phyloP scores from a whole-genome alignment of 352 stramenopile genomes.

The Globisporangium parvum region DNA sequence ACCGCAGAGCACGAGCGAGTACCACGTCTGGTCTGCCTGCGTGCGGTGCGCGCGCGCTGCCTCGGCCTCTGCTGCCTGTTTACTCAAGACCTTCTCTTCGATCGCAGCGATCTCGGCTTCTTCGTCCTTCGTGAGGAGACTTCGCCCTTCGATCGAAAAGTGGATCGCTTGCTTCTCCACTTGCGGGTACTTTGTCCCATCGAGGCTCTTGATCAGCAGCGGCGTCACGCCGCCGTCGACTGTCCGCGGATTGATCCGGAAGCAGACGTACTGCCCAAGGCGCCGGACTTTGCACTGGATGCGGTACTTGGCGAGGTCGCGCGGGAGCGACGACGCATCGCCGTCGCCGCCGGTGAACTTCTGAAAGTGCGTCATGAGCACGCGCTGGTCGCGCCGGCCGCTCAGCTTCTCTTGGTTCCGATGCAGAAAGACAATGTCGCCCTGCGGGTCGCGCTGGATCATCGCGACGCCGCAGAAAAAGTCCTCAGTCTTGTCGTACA shows the following conservation, averaged over 20 bases:
- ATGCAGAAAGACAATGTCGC: constrained; percentile 77
- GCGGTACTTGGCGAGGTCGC: constrained; percentile 66
- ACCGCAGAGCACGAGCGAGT: constrained; percentile 9
- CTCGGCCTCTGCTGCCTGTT: constrained; percentile 25
- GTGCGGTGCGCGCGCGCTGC: constrained; percentile 5
- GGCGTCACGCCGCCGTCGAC: constrained; percentile 34
- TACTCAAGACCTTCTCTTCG: constrained; percentile 34
- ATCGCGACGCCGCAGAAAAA: constrained; percentile 81
- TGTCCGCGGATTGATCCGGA: constrained; percentile 45
- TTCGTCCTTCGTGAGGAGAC: constrained; percentile 43
- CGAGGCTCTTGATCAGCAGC: constrained; percentile 48
- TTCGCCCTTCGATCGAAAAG: constrained; percentile 71
- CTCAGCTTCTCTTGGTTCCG: constrained; percentile 76
- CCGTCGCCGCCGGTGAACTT: constrained; percentile 74
- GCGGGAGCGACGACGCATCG: constrained; percentile 33
- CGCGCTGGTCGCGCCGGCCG: constrained; percentile 49
- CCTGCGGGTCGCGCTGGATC: constrained; percentile 64
- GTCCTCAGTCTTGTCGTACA: constrained; percentile 38
- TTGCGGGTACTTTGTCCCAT: constrained; percentile 41
- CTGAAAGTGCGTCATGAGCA: constrained; percentile 62
- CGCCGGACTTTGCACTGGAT: constrained; percentile 54
- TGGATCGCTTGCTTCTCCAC: constrained; percentile 72
- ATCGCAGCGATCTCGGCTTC: constrained; percentile 49
- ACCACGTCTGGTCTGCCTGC: constrained; percentile 12
- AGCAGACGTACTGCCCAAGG: constrained; percentile 61